Evolutionary conservation across 352 stramenopile species (phyloP), one percentile per base, ranked within the genome.

Genomic region (Aphanomyces euteiches): DNA sequence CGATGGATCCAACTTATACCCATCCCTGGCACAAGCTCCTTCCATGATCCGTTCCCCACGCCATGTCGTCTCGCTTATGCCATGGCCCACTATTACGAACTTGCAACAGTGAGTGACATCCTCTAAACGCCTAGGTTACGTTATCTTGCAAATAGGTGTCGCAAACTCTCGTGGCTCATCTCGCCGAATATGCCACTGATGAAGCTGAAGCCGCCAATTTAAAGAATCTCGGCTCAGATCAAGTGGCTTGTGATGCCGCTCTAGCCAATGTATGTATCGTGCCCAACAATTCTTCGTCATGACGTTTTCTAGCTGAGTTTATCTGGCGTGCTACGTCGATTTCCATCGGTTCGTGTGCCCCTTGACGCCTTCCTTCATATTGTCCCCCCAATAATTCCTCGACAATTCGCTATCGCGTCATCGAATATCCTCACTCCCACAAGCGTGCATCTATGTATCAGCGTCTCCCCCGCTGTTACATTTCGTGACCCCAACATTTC

Each of bases 321-420:
- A 63, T 81, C 90, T 2, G 93, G 98, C 59, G 77, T 99, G 28
- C 69, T 99, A 2, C 81, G 84, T 53, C 79, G 88, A 61, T 96
- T 92, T 66, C 47, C 54, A 15, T 92, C 85, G 1, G 66, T 96
- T 17, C 73, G 82, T 21, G 28, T 93, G 7, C 78, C 85, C 4
- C 66, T 93, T 15, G 74, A 82, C 45, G 94, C 97, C 56, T 77
- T 99, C n/a, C 78, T 93, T 38, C 80, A 97, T 63, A 70, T 98
- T 21, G 89, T 97, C 56, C 97, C 96, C 19, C 91, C 90, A 71
- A 75, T 99, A 21, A 80, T 96, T 74, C 95, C 97, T 17, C 90
- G 97, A 7, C 98, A 98, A 76, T 99, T 99, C 79, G 99, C 97
- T 10, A 99, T 99, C 73, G 96, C 94, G 39, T 99, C 96, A 4